Conservation (phyloP, 2,329 filamentous ascomycete species). For the Sporothrix euskadiensis region DNA sequence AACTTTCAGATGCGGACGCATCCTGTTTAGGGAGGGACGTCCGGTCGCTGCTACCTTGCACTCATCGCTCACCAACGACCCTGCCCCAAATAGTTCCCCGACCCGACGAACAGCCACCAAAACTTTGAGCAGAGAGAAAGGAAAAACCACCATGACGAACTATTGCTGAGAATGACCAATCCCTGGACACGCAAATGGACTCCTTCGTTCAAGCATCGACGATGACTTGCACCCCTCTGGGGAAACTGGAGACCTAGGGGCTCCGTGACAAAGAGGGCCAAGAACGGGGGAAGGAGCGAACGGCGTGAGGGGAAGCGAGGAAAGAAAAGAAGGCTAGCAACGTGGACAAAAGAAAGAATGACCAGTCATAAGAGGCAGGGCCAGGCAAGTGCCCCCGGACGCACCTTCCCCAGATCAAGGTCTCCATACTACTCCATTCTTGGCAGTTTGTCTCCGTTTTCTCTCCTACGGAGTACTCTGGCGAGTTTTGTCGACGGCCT, state of each 20-base stretch:
- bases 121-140: not conserved
- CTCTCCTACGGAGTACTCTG: not conserved
- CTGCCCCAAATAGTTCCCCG: not conserved
- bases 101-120: not conserved
- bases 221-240: not conserved
- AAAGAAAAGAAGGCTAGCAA: not conserved
- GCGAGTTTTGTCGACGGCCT: not conserved
- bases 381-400: not conserved
- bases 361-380: not conserved
- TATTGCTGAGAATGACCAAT: not conserved
- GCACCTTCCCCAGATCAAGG: not conserved
- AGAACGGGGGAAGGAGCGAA: not conserved
- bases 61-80: not conserved
- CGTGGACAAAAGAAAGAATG: not conserved
- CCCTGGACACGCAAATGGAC: not conserved
- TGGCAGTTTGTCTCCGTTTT: not conserved
- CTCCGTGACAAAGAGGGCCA: not conserved
- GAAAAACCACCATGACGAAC: not conserved
- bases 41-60: not conserved
- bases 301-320: not conserved
- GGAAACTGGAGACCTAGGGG: not conserved
- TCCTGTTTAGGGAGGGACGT: not conserved
- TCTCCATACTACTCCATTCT: not conserved
- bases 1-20: conserved; percentile 1
- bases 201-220: not conserved